These are phyloP conservation scores for Trichodelitschia bisporula DNA, from an alignment of 495 filamentous ascomycete species.

Conservation along the genomic window DNA sequence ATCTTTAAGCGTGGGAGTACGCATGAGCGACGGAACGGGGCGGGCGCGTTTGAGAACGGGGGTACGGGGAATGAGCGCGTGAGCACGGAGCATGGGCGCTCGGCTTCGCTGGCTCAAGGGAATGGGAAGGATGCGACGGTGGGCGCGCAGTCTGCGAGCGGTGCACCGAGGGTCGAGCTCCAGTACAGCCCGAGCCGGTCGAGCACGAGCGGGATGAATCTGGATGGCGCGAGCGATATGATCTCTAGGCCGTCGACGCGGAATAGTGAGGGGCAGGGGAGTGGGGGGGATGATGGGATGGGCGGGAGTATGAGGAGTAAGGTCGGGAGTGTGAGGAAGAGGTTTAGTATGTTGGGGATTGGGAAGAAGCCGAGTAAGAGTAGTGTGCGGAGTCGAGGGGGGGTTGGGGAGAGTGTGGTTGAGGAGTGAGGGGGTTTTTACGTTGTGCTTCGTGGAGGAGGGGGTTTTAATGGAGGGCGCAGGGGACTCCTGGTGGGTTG, in stretches of 20 bases:
- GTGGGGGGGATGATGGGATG: conserved; percentile 13
- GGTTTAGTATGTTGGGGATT: conserved; percentile 41
- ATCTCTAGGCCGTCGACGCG: conserved; percentile 7
- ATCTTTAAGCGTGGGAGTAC: conserved; percentile 11
- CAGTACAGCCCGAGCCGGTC: conserved; percentile 2
- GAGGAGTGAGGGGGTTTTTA: conserved; percentile 14
- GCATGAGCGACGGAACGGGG: conserved; percentile 4
- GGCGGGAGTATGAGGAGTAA: conserved; percentile 8
- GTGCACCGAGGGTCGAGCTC: background rate
- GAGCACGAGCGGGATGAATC: conserved; percentile 3
- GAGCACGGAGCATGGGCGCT: background rate
- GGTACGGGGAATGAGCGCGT: conserved; percentile 3
- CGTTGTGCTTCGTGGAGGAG: too few species aligned
- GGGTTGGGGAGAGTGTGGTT: conserved; percentile 8
- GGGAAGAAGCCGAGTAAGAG: conserved; percentile 37
- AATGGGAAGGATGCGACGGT: background rate
- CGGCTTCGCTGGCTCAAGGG: background rate
- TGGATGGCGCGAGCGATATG: too few species aligned
- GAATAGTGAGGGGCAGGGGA: conserved; percentile 6
- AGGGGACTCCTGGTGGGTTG: too few species aligned
- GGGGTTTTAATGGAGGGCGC: too few species aligned
- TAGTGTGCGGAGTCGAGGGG: conserved; percentile 8
- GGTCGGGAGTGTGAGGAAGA: conserved; percentile 37
- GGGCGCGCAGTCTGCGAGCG: background rate
- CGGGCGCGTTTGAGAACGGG: conserved; percentile 3